Base-by-base conservation (phyloP, 2,329 filamentous ascomycete genomes). In the Hawksworthiomyces lignivorus region DNA sequence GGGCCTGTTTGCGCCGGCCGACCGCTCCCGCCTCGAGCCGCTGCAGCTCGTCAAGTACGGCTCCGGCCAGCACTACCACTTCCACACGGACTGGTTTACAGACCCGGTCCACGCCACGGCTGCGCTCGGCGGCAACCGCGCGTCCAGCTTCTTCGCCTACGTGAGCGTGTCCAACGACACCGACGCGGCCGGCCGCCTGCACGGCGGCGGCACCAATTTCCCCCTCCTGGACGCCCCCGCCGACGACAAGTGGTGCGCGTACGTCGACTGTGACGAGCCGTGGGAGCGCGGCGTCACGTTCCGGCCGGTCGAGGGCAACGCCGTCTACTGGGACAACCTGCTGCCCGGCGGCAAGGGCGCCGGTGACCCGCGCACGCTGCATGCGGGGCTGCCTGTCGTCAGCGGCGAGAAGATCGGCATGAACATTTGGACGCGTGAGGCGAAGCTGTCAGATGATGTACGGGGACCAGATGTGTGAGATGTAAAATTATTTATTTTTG, bases 81-180 rank as follows among this genome's bases (percentile, higher is more conserved):
- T 65, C 51, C 70, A 72, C 56, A 70, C 67, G 4, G 70, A 73
- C 56, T 72, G 70, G 69, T 71, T 69, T 56, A 63, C 62, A 4
- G 61, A 64, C 39, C 48, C 55, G 3, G 41, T 42, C 7, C 61
- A 66, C 33, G 57, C 62, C n/a, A 57, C 59, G 1, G 57, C 61
- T 9, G 57, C 54, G 1, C 49, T 62, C 9, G 68, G 68, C 10
- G 67, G 68, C 7, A 71, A 72, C 50, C 57, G 68, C 2, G 48
- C 60, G 5, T 64, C 61, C 18, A 69, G 67, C 12, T 70, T 73
- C 52, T 72, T 72, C 49, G 69, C 60, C 4, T 72, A 71, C 45
- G 62, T 71, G 15, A 56, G 58, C 4, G 65, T 61, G 4, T 50
- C 46, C 7, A 32, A 38, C 14, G 37, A 41, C 10, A 42, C 20